These are phyloP conservation scores for Candida germanica DNA, from an alignment of 805 yeast genomes.

Conservation along the genomic window DNA sequence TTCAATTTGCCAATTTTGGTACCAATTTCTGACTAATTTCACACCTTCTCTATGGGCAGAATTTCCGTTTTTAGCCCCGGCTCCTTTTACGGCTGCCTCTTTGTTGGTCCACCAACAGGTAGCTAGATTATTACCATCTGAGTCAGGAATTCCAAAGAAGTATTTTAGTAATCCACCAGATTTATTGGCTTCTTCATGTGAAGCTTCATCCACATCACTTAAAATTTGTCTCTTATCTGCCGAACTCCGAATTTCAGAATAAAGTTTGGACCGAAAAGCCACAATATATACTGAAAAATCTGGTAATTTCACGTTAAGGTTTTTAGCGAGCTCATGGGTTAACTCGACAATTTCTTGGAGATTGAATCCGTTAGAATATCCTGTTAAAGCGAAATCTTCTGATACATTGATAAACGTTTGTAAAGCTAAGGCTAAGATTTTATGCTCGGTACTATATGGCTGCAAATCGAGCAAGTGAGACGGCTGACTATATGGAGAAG, in stretches of 20 bases:
- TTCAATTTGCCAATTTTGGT: slow-evolving; percentile 33
- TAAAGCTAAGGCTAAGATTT: slow-evolving; percentile 27
- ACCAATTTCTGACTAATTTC: slow-evolving; percentile 29
- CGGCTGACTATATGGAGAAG: slow-evolving; percentile 30
- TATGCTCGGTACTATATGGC: slow-evolving; percentile 18
- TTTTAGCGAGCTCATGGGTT: slow-evolving; percentile 4
- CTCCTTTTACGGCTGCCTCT: slow-evolving; percentile 30
- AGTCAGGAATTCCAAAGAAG: slow-evolving; percentile 38
- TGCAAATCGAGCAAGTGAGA: slow-evolving; percentile 25
- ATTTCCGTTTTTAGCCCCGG: slow-evolving; percentile 20
- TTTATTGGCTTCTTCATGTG: slow-evolving; percentile 33
- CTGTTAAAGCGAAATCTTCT: slow-evolving; percentile 20
- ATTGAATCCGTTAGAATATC: slow-evolving; percentile 26
- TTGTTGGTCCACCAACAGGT: slow-evolving; percentile 37
- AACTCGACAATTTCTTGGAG: slow-evolving; percentile 19
- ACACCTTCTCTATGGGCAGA: slow-evolving; percentile 32
- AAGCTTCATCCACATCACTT: slow-evolving; percentile 26
- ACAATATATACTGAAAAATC: slow-evolving; percentile 25
- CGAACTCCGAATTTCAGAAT: slow-evolving; percentile 22
- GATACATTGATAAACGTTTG: slow-evolving; percentile 19
- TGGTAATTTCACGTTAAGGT: slow-evolving; percentile 7
- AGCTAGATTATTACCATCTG: slow-evolving; percentile 31
- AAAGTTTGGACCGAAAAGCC: slow-evolving; percentile 31
- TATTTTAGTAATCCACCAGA: slow-evolving; percentile 38
- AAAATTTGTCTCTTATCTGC: slow-evolving; percentile 22